A percentile compares a stretch with the other conserved stretches of the same genome.
These are phyloP conservation scores for Nosema muscidifuracis DNA, from an alignment of 371 early-diverging fungal genomes.

Conservation along the genomic window DNA sequence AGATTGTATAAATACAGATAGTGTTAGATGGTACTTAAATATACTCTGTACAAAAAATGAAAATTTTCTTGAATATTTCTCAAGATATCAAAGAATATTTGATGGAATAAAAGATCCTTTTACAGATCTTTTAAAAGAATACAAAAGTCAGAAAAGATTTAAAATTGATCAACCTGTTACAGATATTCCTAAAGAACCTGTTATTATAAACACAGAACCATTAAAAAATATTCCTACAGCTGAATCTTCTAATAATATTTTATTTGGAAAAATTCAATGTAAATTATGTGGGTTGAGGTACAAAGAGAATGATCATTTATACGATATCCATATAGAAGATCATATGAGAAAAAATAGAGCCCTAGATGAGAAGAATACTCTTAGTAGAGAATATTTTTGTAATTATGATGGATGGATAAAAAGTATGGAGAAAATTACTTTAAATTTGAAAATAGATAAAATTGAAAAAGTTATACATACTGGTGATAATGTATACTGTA, in stretches of 20 bases:
- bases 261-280: slow-evolving; percentile 38
- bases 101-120: not conserved
- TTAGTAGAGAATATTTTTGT: slow-evolving; percentile 44
- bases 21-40: slow-evolving; percentile 6
- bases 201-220: not conserved
- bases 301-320: slow-evolving; percentile 12
- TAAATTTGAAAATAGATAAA: slow-evolving; percentile 29
- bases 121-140: not conserved
- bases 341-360: slow-evolving; percentile 39
- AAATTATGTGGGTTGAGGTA: slow-evolving; percentile 46
- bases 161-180: not conserved
- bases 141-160: slow-evolving; percentile 5
- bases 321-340: slow-evolving; percentile 37
- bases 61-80: slow-evolving; percentile 24
- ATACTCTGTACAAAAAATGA: slow-evolving; percentile 17
- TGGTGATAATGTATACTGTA: slow-evolving; percentile 20
- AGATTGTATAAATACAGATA: not conserved
- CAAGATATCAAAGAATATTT: slow-evolving; percentile 6
- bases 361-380: slow-evolving; percentile 3
- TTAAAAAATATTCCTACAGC: not conserved
- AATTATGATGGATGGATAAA: slow-evolving; percentile 27
- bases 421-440: slow-evolving; percentile 27
- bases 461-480: slow-evolving; percentile 19
- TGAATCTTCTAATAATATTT: not conserved
- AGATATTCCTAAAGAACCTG: no score